Evolutionary conservation across 495 filamentous ascomycete species (phyloP).

Genomic region (Aspergillus mulundensis): DNA sequence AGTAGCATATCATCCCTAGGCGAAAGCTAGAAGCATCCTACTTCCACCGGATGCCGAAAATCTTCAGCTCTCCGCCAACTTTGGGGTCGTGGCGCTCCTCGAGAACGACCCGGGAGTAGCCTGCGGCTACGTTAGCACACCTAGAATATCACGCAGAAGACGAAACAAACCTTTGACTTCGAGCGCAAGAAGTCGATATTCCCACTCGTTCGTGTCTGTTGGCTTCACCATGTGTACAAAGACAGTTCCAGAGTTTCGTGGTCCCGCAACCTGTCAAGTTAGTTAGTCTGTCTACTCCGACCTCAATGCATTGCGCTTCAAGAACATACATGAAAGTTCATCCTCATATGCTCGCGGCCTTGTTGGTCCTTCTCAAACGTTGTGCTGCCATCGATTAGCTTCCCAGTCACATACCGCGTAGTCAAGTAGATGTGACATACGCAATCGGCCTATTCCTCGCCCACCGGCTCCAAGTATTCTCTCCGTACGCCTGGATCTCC

Average conservation of each 20-base stretch:
- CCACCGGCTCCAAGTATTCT: slow-evolving; percentile 80
- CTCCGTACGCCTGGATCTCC: slow-evolving; percentile 79
- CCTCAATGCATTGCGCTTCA: neutral
- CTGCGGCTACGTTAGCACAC: slow-evolving; percentile 14
- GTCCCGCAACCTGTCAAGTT: slow-evolving; percentile 68
- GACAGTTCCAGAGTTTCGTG: slow-evolving; percentile 68
- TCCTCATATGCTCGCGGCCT: slow-evolving; percentile 76
- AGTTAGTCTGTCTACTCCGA: neutral
- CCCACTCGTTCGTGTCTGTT: slow-evolving; percentile 59
- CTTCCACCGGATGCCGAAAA: slow-evolving; percentile 52
- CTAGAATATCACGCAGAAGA: neutral
- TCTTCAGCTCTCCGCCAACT: slow-evolving; percentile 39
- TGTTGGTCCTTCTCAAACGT: slow-evolving; percentile 61
- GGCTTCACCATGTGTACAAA: slow-evolving; percentile 71
- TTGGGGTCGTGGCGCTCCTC: slow-evolving; percentile 30
- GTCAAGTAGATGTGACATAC: too few species aligned
- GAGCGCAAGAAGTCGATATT: slow-evolving; percentile 76
- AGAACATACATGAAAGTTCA: slow-evolving; percentile 75
- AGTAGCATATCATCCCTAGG: neutral
- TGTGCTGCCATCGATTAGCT: slow-evolving; percentile 44
- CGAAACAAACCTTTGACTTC: slow-evolving; percentile 60
- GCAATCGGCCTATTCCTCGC: slow-evolving; percentile 78
- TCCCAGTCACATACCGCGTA: neutral
- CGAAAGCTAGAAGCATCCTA: slow-evolving; percentile 12
- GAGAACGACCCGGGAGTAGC: slow-evolving; percentile 46